A percentile compares a stretch with the other conserved stretches of the same genome.
Conservation (phyloP, 352 stramenopile genomes). For the Globisporangium splendens region DNA sequence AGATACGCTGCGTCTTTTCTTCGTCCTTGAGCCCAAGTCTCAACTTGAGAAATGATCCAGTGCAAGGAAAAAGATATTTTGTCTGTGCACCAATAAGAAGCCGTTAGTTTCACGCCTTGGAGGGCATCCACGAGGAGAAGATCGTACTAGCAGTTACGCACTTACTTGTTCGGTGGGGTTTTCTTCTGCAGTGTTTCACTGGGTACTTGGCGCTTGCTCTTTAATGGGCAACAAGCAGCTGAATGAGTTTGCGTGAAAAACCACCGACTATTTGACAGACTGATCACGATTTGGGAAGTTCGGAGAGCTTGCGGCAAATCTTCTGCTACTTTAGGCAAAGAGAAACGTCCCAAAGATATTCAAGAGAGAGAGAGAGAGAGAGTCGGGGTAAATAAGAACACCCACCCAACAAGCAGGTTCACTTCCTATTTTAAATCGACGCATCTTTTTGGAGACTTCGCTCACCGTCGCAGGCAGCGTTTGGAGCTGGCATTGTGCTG, state of each 20-base stretch:
- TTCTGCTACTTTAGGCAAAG: neutral
- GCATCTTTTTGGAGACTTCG: constrained; percentile 1
- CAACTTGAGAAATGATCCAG: constrained; percentile 43
- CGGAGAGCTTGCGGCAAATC: neutral
- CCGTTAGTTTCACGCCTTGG: constrained; percentile 11
- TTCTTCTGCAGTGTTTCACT: neutral
- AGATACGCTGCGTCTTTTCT: neutral
- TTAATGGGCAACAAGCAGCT: neutral
- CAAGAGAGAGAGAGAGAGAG: neutral
- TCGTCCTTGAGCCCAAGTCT: constrained; percentile 6
- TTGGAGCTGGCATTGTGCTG: neutral
- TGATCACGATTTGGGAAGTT: no score
- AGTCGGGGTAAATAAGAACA: neutral
- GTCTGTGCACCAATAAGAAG: constrained; percentile 5
- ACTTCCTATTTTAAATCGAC: neutral
- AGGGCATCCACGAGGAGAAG: constrained; percentile 1
- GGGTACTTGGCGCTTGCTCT: no score
- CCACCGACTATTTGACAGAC: constrained; percentile 4
- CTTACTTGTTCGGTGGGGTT: constrained; percentile 4
- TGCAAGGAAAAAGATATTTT: constrained; percentile 33
- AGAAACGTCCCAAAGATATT: constrained; percentile 5
- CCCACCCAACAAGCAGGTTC: no score
- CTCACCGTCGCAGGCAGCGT: constrained; percentile 2
- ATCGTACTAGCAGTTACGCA: constrained; percentile 10
- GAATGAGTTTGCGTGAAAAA: neutral